Evolutionary conservation across 768 basidiomycete genomes (phyloP), one percentile per base, ranked within the genome.

Genomic region (Boletus sp.): DNA sequence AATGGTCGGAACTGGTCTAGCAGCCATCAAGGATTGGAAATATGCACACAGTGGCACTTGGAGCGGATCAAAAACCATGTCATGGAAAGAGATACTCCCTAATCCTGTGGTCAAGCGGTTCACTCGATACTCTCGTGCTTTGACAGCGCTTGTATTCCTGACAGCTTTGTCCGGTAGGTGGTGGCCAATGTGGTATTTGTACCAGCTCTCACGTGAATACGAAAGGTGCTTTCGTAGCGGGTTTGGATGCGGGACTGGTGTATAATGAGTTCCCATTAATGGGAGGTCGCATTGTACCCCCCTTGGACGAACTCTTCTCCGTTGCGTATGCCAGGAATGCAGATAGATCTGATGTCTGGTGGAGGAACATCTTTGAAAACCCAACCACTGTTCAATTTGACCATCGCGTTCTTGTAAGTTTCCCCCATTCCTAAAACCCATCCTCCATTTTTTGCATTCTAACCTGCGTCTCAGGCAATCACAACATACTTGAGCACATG

Each of bases 261-360:
- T 98, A 98, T 74, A 99, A 99, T 67, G 96, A 98, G 66, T 99
- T 97, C 75, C 97, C 97, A 0, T 73, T 88, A 5, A 99, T 99
- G 96, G 96, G 93, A 35, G 94, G 89, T 7, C 80, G 84, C 15
- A 70, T 98, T 15, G 80, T 83, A 4, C 97, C 97, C 4, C 93
- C 94, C 0, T 56, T 75, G 7, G 81, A 86, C 35, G 97, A 98
- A 69, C 80, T 99, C 25, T 83, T 95, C 67, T 84, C 90, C 27
- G 66, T 79, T 1, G 75, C 77, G 7, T 98, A 97, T 69, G 83
- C 93, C 7, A 83, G 85, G 69, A 80, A 70, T 30, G 62, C 74
- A 0, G 87, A 90, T 67, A 76, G 81, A 57, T 83, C 82, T 1
- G 93, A 97, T 65, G 66, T 82, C n/a, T 95, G 89, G 88, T 96